Conservation (phyloP, 495 filamentous ascomycete genomes). For the Diplogelasinospora grovesii region DNA sequence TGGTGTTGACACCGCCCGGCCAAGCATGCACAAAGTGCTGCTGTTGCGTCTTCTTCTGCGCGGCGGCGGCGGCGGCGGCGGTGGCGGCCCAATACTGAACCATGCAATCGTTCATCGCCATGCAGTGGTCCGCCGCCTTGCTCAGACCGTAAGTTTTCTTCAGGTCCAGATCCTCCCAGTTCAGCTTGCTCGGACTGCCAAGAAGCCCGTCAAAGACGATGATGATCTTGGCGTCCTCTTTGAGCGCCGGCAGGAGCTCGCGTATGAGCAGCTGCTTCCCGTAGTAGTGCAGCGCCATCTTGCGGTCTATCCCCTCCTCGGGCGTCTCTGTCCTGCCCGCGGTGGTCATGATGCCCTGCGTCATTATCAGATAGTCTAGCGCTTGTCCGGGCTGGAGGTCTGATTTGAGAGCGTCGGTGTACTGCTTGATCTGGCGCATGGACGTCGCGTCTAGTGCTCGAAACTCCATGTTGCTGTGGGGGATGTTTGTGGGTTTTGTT, state of each 20-base stretch:
- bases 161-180: slow-evolving; percentile 20
- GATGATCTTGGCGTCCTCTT: slow-evolving; percentile 12
- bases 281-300: slow-evolving; percentile 24
- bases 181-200: slow-evolving; percentile 12
- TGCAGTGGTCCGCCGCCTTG: slow-evolving; percentile 16
- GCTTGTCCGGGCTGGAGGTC: slow-evolving; percentile 6
- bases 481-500: slow-evolving; percentile 13
- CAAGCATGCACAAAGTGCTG: slow-evolving; percentile 20
- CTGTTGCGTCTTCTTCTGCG: slow-evolving; percentile 2
- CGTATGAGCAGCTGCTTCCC: slow-evolving; percentile 20
- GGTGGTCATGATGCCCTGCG: slow-evolving; percentile 17
- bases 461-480: slow-evolving; percentile 19
- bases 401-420: slow-evolving; percentile 11
- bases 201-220: slow-evolving; percentile 12
- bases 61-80: neutral
- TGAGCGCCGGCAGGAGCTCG: slow-evolving; percentile 15
- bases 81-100: slow-evolving; percentile 12
- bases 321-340: slow-evolving; percentile 17
- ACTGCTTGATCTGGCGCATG: slow-evolving; percentile 18
- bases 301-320: slow-evolving; percentile 21
- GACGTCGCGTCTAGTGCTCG: slow-evolving; percentile 15
- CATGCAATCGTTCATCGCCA: slow-evolving; percentile 18
- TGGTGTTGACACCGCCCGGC: slow-evolving; percentile 14
- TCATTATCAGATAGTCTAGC: slow-evolving; percentile 16
- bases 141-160: slow-evolving; percentile 10